Evolutionary conservation across 805 yeast species (phyloP).

Genomic region (Cyberlindnera japonica): DNA sequence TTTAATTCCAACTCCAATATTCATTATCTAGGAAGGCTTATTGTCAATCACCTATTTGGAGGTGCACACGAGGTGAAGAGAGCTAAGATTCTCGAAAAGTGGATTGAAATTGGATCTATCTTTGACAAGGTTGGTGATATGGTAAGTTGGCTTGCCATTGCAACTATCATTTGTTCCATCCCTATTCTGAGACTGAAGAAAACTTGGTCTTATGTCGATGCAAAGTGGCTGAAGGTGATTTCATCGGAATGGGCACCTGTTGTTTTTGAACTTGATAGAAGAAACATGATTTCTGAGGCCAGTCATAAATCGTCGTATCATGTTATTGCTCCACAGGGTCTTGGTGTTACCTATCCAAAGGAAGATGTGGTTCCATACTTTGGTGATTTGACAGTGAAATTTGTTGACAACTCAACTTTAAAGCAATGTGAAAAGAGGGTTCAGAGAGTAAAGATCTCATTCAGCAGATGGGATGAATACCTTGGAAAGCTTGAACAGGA

Average conservation of each 20-base stretch:
- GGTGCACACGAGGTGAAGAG: constrained; percentile 39
- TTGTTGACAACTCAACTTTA: constrained; percentile 35
- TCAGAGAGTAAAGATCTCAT: constrained; percentile 64
- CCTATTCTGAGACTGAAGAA: constrained; percentile 71
- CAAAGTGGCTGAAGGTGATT: constrained; percentile 53
- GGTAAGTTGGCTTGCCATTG: constrained; percentile 92
- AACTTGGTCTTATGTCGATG: constrained; percentile 72
- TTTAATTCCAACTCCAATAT: constrained; percentile 63
- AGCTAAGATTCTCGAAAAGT: constrained; percentile 66
- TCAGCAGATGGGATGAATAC: constrained; percentile 81
- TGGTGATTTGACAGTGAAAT: constrained; percentile 70
- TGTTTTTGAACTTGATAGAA: constrained; percentile 79
- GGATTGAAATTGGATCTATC: constrained; percentile 81
- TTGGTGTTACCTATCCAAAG: constrained; percentile 73
- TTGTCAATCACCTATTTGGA: constrained; percentile 65
- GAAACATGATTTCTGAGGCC: constrained; percentile 57
- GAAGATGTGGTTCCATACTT: constrained; percentile 82
- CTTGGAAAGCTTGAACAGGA: constrained; percentile 45
- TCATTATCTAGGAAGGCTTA: constrained; percentile 73
- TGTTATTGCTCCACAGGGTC: constrained; percentile 82
- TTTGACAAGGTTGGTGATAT: constrained; percentile 83
- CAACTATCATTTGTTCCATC: constrained; percentile 75
- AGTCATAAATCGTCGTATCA: constrained; percentile 59
- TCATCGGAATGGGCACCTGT: constrained; percentile 91
- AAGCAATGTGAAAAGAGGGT: constrained; percentile 61